Evolutionary conservation across 495 filamentous ascomycete species (phyloP).

Genomic region (Diplogelasinospora grovesii): DNA sequence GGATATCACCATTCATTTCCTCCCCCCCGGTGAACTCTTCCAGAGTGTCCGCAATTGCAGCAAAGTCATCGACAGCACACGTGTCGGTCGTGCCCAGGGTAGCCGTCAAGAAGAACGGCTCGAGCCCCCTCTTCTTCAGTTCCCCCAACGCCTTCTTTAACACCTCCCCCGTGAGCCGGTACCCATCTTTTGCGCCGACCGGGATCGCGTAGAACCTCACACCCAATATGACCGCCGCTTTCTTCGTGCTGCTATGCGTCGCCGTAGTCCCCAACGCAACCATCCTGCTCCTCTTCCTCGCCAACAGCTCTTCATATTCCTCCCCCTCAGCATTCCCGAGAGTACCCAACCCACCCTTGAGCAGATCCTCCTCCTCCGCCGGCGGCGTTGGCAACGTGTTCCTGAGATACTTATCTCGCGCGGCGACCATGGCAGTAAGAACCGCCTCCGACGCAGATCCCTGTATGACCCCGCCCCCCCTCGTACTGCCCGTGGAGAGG

Average conservation of each 20-base stretch:
- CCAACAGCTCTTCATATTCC: constrained; percentile 58
- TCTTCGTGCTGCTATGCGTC: constrained; percentile 77
- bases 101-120: constrained; percentile 81
- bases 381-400: constrained; percentile 46
- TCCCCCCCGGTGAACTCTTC: no score
- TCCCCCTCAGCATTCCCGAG: no score
- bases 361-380: no score
- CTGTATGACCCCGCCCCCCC: constrained; percentile 89
- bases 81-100: constrained; percentile 84
- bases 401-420: constrained; percentile 71
- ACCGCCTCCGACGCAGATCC: constrained; percentile 88
- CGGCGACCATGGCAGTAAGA: constrained; percentile 81
- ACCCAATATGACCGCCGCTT: constrained; percentile 81
- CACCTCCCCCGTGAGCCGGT: constrained; percentile 60
- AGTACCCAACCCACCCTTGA: no score
- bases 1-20: no score
- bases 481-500: constrained; percentile 63
- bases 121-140: constrained; percentile 54
- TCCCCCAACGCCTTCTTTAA: constrained; percentile 56
- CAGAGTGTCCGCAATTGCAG: constrained; percentile 58
- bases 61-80: constrained; percentile 79
- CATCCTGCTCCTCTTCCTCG: constrained; percentile 58
- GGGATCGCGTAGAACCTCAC: constrained; percentile 66
- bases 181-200: constrained; percentile 53
- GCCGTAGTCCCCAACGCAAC: constrained; percentile 77